Evolutionary conservation across 1,284 basidiomycete species (phyloP), one percentile per base, ranked within the genome.

Genomic region (Cutaneotrichosporon spelunceum): DNA sequence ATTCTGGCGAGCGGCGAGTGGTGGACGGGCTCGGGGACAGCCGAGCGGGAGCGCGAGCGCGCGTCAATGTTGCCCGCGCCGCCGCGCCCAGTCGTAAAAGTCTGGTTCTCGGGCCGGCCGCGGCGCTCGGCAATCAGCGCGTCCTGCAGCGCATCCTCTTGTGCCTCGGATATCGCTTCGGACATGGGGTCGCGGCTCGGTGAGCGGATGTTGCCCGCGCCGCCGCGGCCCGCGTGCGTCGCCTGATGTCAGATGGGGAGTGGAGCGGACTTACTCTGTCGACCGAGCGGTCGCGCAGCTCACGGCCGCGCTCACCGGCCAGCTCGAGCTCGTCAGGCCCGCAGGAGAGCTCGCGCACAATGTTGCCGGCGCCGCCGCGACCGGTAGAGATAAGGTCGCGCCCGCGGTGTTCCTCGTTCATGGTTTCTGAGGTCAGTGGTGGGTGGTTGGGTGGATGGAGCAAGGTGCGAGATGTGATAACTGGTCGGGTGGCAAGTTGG

Each of bases 151-250:
- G 67, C 70, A 16, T 74, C 75, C 63, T 79, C 76, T 54, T 70
- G 63, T 23, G 66, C 70, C n/a, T 75, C 72, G n/a, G 65, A 63
- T 36, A 66, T 66, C 16, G 65, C 56, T 8, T 69, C 68, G 55
- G 61, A 57, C 36, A 58, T 63, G 29, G 72, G 69, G 50, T 72
- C 73, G 33, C 74, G 75, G 1, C 73, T 74, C 6, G 71, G 73
- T 6, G 72, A 74, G 24, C 77, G 71, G 54, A 78, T 74, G 69
- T 80, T 80, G 30, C 77, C 78, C n/a, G 72, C 70, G 42, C 78
- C 78, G 21, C 78, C 78, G 57, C 78, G 76, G 48, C 78, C 78
- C 11, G 77, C 70, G 66, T 75, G 76, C 23, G 68, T 73, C n/a
- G 74, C 65, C 76, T 76, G 58, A 8, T 26, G 48, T 64, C 19